Conservation (phyloP, 139 green algal species). For the Chlorella sp. region DNA sequence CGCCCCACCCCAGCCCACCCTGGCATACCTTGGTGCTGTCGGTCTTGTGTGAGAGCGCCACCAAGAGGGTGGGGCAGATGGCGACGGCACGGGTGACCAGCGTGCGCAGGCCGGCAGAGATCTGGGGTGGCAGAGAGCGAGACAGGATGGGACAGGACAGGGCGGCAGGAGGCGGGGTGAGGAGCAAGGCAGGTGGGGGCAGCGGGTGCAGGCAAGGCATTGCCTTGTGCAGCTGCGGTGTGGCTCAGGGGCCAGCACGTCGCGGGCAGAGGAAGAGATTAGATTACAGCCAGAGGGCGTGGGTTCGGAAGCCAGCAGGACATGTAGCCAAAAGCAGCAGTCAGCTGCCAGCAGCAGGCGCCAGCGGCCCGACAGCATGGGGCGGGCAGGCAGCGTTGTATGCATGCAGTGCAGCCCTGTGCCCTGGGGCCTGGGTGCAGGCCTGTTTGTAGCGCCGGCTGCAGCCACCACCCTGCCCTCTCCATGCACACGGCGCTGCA, state of each 20-base stretch:
- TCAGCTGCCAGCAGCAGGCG: no score
- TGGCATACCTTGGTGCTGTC: slow-evolving; percentile 34
- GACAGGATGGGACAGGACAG: neutral
- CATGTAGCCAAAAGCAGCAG: no score
- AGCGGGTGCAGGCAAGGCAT: neutral
- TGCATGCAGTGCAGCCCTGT: neutral
- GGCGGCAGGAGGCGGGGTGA: no score
- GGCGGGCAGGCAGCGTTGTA: neutral
- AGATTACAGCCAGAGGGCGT: no score
- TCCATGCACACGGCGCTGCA: no score
- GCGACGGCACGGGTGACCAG: slow-evolving; percentile 60
- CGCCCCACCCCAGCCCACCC: neutral
- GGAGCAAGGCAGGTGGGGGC: neutral
- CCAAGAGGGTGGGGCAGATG: slow-evolving; percentile 60
- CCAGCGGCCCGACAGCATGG: no score
- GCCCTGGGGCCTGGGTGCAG: no score
- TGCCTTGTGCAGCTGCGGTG: no score
- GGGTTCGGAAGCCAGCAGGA: no score
- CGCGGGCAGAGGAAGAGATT: no score
- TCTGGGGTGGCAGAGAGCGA: neutral
- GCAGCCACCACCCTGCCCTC: neutral
- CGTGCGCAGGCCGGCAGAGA: slow-evolving; percentile 45
- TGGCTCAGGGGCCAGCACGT: no score
- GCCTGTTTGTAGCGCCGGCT: neutral
- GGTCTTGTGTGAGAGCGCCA: slow-evolving; percentile 43